phyloP scores from a whole-genome alignment of 345 rosid genomes.

The Brassica cretica region DNA sequence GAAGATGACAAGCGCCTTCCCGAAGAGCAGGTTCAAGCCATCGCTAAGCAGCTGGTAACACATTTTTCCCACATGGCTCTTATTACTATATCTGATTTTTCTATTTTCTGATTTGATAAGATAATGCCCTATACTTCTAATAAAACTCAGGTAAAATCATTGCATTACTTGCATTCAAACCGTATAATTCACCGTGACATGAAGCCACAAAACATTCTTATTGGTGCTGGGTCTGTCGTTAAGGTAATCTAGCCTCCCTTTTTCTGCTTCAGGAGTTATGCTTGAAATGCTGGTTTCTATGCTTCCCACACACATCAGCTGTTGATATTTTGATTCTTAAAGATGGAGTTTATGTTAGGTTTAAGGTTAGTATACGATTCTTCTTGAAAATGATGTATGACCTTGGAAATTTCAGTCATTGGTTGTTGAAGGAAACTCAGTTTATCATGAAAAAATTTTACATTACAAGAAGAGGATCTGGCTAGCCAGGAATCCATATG shows the following conservation, averaged over 20 bases:
- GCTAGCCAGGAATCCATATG: not conserved
- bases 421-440: constrained; percentile 12
- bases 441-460: not conserved
- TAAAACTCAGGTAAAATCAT: constrained; percentile 71
- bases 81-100: not conserved
- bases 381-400: constrained; percentile 14
- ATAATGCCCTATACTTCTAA: not conserved
- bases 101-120: constrained; percentile 7
- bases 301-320: not conserved
- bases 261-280: too few relatives aligned
- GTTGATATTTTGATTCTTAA: not conserved
- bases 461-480: not conserved
- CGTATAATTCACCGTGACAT: constrained; percentile 98
- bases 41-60: constrained; percentile 93
- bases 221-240: constrained; percentile 88
- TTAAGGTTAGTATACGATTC: not conserved
- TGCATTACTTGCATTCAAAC: constrained; percentile 94
- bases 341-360: not conserved
- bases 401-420: not conserved
- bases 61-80: constrained; percentile 6
- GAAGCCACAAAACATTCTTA: constrained; percentile 99
- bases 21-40: constrained; percentile 97
- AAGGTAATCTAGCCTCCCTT: constrained; percentile 14
- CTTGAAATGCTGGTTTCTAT: constrained; percentile 1
- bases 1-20: constrained; percentile 98